Conservation (phyloP, 805 yeast genomes). For the Ogataea paradorogensis region DNA sequence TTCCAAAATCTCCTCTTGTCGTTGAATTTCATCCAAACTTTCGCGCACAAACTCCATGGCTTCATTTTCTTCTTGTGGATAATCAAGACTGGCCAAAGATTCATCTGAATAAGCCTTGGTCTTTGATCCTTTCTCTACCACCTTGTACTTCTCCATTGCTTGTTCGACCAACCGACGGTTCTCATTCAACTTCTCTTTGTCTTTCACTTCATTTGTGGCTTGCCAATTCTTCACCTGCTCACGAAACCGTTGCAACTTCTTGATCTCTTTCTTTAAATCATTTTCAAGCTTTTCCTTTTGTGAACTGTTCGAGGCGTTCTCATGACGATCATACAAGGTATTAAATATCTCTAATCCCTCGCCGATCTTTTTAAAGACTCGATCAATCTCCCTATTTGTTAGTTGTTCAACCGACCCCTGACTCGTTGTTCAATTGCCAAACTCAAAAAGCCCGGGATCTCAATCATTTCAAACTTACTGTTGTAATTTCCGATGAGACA, state of each 20-base stretch:
- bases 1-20: constrained; percentile 76
- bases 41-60: constrained; percentile 66
- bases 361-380: constrained; percentile 56
- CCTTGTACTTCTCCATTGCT: constrained; percentile 62
- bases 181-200: constrained; percentile 43
- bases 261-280: constrained; percentile 59
- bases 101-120: constrained; percentile 59
- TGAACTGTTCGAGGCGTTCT: constrained; percentile 45
- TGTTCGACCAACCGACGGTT: constrained; percentile 38
- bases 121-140: constrained; percentile 54
- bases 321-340: constrained; percentile 53
- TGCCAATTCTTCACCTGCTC: constrained; percentile 62
- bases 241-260: constrained; percentile 55
- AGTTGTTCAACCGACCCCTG: constrained; percentile 6
- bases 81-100: constrained; percentile 46
- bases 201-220: constrained; percentile 51
- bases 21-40: constrained; percentile 72
- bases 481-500: constrained; percentile 40
- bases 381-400: constrained; percentile 50
- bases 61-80: constrained; percentile 72
- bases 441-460: not conserved
- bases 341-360: constrained; percentile 58
- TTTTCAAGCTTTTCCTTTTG: constrained; percentile 56
- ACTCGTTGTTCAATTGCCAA: not conserved
- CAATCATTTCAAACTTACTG: constrained; percentile 26